Percentiles rank a stretch among this genome's conserved stretches.
phyloP scores from a whole-genome alignment of 148 eudicot genomes.

The Vaccinium darrowii region DNA sequence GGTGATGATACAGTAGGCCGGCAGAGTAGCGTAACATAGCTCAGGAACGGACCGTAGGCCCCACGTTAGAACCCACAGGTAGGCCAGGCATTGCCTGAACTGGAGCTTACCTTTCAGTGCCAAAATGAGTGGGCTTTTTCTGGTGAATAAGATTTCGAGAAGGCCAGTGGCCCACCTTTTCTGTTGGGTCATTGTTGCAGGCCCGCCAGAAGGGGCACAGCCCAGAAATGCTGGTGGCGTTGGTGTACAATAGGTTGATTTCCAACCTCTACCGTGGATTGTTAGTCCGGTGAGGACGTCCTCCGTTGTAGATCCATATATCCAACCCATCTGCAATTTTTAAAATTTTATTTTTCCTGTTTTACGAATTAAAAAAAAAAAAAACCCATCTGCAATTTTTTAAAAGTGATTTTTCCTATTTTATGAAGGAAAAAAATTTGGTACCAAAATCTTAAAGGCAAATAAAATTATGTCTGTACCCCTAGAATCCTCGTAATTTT shows the following conservation, averaged over 20 bases:
- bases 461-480: no score
- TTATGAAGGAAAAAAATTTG: no score
- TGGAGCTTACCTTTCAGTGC: slow-evolving; percentile 21
- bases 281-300: slow-evolving; percentile 32
- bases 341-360: no score
- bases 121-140: slow-evolving; percentile 19
- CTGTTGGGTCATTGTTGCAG: slow-evolving; percentile 24
- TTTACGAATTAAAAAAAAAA: no score
- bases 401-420: no score
- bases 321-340: slow-evolving; percentile 33
- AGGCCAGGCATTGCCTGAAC: slow-evolving; percentile 30
- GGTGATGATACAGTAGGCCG: slow-evolving; percentile 35
- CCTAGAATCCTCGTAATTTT: no score
- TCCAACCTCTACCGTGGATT: slow-evolving; percentile 40
- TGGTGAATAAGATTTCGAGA: slow-evolving; percentile 20
- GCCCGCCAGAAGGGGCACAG: slow-evolving; percentile 27
- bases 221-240: slow-evolving; percentile 34
- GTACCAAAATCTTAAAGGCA: no score
- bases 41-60: slow-evolving; percentile 32
- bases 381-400: no score
- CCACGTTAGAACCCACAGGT: slow-evolving; percentile 27
- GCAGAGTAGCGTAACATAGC: slow-evolving; percentile 30
- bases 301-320: slow-evolving; percentile 38
- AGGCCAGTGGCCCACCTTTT: slow-evolving; percentile 47
- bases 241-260: neutral